Evolutionary conservation across 2,329 filamentous ascomycete species (phyloP).

Genomic region (Monosporascus sp.): DNA sequence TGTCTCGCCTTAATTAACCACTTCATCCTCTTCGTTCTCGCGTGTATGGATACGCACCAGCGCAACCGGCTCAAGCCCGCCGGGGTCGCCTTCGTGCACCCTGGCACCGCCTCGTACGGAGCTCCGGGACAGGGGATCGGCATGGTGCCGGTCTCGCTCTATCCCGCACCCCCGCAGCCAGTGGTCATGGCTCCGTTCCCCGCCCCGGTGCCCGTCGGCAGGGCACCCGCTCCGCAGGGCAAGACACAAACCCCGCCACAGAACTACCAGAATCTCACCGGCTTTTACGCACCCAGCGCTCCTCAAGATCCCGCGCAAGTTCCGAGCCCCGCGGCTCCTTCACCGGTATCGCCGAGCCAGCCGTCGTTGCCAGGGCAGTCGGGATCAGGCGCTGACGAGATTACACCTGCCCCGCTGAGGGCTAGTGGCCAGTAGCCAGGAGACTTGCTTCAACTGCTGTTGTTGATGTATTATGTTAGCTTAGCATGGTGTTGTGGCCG

Average conservation of each 20-base stretch:
- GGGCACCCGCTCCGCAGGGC: background rate
- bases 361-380: background rate
- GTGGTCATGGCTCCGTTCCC: constrained; percentile 6
- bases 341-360: background rate
- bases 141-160: constrained; percentile 11
- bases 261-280: constrained; percentile 30
- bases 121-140: background rate
- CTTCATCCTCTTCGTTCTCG: constrained; percentile 66
- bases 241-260: constrained; percentile 15
- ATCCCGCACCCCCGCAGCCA: constrained; percentile 9
- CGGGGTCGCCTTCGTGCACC: constrained; percentile 11
- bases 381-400: background rate
- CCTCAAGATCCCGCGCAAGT: background rate
- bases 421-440: background rate
- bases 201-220: background rate
- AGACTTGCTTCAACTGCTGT: background rate
- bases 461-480: background rate
- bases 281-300: constrained; percentile 18
- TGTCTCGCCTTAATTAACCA: constrained; percentile 74
- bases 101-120: background rate
- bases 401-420: background rate
- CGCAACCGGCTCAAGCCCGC: constrained; percentile 19
- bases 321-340: background rate
- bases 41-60: constrained; percentile 26
- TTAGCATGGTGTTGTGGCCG: background rate